Conservation (phyloP, 169 alveolate genomes). For the Ichthyophthirius multifiliis region DNA sequence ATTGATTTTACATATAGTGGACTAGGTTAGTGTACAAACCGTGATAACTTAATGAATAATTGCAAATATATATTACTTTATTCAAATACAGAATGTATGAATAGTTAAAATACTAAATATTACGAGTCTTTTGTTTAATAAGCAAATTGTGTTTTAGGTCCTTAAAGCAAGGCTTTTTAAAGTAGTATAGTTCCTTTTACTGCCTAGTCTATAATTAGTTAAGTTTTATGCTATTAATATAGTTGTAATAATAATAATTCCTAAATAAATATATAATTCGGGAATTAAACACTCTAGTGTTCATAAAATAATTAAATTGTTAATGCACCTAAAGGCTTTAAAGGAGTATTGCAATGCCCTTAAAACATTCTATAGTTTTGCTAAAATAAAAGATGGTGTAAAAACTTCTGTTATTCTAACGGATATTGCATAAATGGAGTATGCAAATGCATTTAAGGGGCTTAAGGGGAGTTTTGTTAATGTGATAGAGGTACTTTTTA, state of each 20-base stretch:
- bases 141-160: too few species aligned
- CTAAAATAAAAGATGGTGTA: neutral
- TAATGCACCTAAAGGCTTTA: neutral
- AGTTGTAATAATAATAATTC: too few species aligned
- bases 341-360: neutral
- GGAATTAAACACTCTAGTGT: neutral
- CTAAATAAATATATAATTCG: neutral
- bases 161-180: too few species aligned
- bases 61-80: neutral
- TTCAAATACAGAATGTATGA: neutral
- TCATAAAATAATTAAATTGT: conserved; percentile 1
- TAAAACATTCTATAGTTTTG: neutral
- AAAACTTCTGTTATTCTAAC: neutral
- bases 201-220: too few species aligned
- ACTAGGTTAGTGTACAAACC: neutral
- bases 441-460: neutral
- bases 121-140: too few species aligned
- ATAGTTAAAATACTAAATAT: too few species aligned
- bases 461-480: neutral
- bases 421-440: neutral
- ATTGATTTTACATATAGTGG: neutral
- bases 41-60: neutral
- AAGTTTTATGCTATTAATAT: too few species aligned
- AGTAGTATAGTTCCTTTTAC: too few species aligned
- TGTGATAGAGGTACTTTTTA: too few species aligned